Conservation (phyloP, 1,139 yeast species). For the Lodderomyces margitis region DNA sequence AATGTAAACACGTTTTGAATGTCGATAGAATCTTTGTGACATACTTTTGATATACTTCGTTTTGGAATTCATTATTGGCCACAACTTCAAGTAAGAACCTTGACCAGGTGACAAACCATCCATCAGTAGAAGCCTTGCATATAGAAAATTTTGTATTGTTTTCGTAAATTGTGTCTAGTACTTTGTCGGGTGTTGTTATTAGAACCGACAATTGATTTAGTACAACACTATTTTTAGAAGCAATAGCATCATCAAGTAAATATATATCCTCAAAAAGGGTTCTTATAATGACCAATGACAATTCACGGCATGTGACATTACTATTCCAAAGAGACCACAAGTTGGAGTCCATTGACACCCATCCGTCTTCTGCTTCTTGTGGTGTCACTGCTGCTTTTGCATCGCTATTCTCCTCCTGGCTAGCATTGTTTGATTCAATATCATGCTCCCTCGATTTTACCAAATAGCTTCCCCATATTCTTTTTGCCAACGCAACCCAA, state of each 20-base stretch:
- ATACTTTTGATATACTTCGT: conserved; percentile 43
- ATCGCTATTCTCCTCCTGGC: not conserved
- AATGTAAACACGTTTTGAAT: conserved; percentile 83
- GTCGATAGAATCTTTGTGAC: conserved; percentile 75
- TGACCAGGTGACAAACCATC: conserved; percentile 88
- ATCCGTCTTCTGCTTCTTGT: conserved; percentile 62
- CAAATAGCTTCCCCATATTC: conserved; percentile 77
- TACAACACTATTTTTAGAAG: conserved; percentile 74
- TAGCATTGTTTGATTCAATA: not conserved
- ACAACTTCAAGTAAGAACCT: conserved; percentile 56
- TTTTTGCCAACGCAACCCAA: conserved; percentile 93
- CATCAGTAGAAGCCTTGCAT: conserved; percentile 66
- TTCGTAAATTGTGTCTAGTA: conserved; percentile 68
- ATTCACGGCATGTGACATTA: conserved; percentile 63
- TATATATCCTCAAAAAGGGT: conserved; percentile 94
- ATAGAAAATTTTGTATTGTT: conserved; percentile 60
- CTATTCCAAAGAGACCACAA: conserved; percentile 73
- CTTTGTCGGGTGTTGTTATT: conserved; percentile 69
- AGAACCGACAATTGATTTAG: conserved; percentile 82
- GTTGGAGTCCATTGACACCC: conserved; percentile 85
- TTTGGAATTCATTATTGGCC: conserved; percentile 27
- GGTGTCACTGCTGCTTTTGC: conserved; percentile 16
- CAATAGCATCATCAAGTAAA: conserved; percentile 85
- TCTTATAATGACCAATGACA: conserved; percentile 73
- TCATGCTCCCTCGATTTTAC: conserved; percentile 22